Evolutionary conservation across 495 filamentous ascomycete genomes (phyloP).

Genomic region (Podospora anserina): DNA sequence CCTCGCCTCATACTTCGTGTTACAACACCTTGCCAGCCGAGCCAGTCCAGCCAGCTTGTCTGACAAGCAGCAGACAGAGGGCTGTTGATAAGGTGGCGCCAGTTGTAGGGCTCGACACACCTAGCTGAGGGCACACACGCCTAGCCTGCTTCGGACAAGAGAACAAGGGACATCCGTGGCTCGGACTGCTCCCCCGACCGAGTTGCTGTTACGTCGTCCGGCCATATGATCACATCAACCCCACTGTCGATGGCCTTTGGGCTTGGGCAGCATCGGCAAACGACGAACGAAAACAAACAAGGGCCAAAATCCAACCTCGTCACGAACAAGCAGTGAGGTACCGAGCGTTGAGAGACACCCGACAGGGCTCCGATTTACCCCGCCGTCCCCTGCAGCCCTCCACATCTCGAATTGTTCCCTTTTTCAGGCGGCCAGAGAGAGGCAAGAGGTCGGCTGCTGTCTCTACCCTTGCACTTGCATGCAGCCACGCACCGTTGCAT

Average conservation of each 20-base stretch:
- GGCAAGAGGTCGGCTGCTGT: not conserved
- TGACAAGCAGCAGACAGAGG: not conserved
- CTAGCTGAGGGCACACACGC: not conserved
- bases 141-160: not conserved
- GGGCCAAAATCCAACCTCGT: not conserved
- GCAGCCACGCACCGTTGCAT: not conserved
- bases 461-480: not conserved
- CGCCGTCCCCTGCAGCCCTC: not conserved
- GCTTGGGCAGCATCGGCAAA: not conserved
- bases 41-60: not conserved
- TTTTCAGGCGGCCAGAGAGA: not conserved
- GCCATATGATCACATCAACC: not conserved
- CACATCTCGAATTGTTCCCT: not conserved
- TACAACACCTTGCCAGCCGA: not conserved
- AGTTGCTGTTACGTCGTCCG: not conserved
- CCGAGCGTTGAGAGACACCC: not conserved
- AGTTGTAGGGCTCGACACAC: not conserved
- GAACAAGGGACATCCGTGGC: not conserved
- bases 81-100: conserved; percentile 1
- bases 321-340: not conserved
- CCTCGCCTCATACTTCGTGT: not conserved
- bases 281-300: not conserved
- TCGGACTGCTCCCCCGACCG: conserved; percentile 3
- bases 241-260: not conserved
- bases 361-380: not conserved